Evolutionary conservation across 2,329 filamentous ascomycete species (phyloP).

Genomic region (Scedosporium dehoogii): DNA sequence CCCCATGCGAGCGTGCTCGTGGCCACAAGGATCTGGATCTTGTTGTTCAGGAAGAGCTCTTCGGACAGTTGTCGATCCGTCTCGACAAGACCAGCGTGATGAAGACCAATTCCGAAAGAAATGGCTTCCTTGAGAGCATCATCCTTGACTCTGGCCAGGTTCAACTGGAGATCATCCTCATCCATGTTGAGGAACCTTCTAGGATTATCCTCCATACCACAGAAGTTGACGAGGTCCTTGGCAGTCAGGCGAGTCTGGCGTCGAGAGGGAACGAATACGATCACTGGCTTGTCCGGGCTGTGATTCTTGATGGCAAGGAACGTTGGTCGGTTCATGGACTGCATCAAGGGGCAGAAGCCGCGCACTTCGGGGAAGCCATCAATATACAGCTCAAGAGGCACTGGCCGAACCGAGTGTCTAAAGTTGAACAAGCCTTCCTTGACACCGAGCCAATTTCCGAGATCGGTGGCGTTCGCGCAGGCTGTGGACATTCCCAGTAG

Average conservation of each 20-base stretch:
- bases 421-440: slow-evolving; percentile 97
- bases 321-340: slow-evolving; percentile 96
- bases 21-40: slow-evolving; percentile 92
- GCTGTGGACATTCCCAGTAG: slow-evolving; percentile 98
- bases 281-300: slow-evolving; percentile 92
- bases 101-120: slow-evolving; percentile 91
- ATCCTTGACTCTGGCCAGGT: slow-evolving; percentile 85
- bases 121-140: slow-evolving; percentile 88
- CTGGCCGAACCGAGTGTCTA: slow-evolving; percentile 89
- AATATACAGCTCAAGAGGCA: slow-evolving; percentile 92
- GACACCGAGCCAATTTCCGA: slow-evolving; percentile 94
- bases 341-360: slow-evolving; percentile 96
- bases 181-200: slow-evolving; percentile 88
- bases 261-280: slow-evolving; percentile 94
- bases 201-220: slow-evolving; percentile 97
- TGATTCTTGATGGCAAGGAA: slow-evolving; percentile 96
- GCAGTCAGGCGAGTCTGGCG: slow-evolving; percentile 91
- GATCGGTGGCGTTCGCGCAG: slow-evolving; percentile 87
- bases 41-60: slow-evolving; percentile 93
- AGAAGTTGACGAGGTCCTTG: slow-evolving; percentile 93
- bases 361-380: slow-evolving; percentile 93
- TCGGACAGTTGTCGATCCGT: slow-evolving; percentile 85
- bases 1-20: slow-evolving; percentile 97
- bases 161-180: slow-evolving; percentile 83
- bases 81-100: slow-evolving; percentile 94